Evolutionary conservation across 208 protist species (phyloP), one percentile per base, ranked within the genome.

Genomic region (Trypanosoma mega): DNA sequence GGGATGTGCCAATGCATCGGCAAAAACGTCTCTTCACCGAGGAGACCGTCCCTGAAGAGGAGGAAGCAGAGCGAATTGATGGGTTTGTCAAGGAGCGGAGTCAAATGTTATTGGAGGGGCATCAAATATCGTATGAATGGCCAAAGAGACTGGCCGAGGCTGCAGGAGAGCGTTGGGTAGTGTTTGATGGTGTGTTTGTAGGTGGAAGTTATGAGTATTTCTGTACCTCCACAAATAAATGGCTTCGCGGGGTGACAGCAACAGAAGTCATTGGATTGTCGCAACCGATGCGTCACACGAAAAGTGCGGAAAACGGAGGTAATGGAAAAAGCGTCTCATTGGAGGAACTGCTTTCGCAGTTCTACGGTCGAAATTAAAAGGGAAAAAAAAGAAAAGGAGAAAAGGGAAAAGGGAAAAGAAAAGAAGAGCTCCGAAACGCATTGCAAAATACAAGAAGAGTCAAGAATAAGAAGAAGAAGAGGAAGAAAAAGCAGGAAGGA

Each of bases 181-280:
- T 74, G 55, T 94, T 90, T 61, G 85, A 94, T 56, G 83, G 78
- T 37, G 64, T 94, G 31, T 94, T 94, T 65, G 58, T 90, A 2
- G 82, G 80, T 7, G 68, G 68, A n/a, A 63, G 69, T 37, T 94
- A 94, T 71, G 62, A 72, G 29, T 94, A 94, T 72, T 94, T 92
- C 62, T 91, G 88, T 74, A 90, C 84, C 0, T 31, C 67, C 2
- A 94, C 88, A 16, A 94, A 94, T 54, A 74, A 72, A 24, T 80
- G 72, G 82, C 61, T 94, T 36, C 64, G 59, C 29, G 88, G 76
- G 6, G 88, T 94, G 49, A 94, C 88, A 16, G 73, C 77, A 23
- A 92, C 88, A 8, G 84, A 94, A 64, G 88, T 94, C 16, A 94
- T 94, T 68, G 88, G 75, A 16, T 58, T 94, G 36, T 65, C 66